phyloP scores from a whole-genome alignment of 1,284 basidiomycete genomes.

The Fomes fomentarius region DNA sequence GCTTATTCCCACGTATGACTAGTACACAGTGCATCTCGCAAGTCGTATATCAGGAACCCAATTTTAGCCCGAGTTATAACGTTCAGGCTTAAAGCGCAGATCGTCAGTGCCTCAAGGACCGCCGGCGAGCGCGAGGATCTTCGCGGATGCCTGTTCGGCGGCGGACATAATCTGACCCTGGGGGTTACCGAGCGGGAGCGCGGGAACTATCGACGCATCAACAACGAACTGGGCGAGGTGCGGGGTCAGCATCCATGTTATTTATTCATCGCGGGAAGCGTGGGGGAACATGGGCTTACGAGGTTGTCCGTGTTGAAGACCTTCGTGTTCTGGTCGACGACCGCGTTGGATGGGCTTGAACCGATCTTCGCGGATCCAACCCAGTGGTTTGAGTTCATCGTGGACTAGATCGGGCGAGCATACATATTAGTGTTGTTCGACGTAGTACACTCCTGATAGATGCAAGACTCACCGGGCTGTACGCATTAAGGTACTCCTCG shows the following conservation, averaged over 20 bases:
- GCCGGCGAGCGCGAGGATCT: conserved; percentile 56
- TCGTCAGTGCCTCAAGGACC: conserved; percentile 40
- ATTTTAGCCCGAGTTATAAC: conserved; percentile 1
- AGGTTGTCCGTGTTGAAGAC: conserved; percentile 62
- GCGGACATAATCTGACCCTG: conserved; percentile 56
- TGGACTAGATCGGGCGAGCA: conserved; percentile 22
- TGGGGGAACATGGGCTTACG: conserved; percentile 27
- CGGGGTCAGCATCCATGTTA: conserved; percentile 2
- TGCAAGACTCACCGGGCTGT: conserved; percentile 41
- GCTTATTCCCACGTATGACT: neutral
- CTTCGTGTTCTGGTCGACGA: conserved; percentile 61
- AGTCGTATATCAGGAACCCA: conserved; percentile 2
- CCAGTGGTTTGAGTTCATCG: conserved; percentile 63
- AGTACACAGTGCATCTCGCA: conserved; percentile 1
- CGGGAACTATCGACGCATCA: conserved; percentile 44
- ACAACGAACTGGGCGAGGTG: conserved; percentile 40
- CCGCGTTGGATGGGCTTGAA: conserved; percentile 38
- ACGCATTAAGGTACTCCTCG: conserved; percentile 53
- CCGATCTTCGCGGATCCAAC: conserved; percentile 55
- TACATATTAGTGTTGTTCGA: too few species aligned
- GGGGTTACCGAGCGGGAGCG: conserved; percentile 56
- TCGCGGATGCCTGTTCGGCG: conserved; percentile 56
- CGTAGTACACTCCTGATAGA: too few species aligned
- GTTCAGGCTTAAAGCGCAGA: neutral
- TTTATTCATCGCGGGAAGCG: neutral